These are phyloP conservation scores for Betula pendula DNA, from an alignment of 306 rosid species.

Conservation along the genomic window DNA sequence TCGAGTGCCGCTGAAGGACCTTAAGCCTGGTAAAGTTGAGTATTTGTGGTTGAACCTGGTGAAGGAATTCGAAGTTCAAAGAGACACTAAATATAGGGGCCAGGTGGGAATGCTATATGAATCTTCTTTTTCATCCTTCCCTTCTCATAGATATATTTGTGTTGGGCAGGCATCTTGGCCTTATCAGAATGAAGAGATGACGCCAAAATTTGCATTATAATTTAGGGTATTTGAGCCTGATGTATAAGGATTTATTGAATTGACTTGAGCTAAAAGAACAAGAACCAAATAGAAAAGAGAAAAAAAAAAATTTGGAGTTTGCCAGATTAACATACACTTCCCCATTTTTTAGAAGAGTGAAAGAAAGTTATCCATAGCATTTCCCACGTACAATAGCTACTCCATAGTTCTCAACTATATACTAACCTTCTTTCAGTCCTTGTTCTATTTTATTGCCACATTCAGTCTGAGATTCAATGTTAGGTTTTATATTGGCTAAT, in stretches of 20 bases:
- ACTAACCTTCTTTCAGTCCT: not conserved
- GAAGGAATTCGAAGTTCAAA: slow-evolving; percentile 77
- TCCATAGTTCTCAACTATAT: not conserved
- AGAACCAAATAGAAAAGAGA: not conserved
- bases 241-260: not conserved
- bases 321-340: not conserved
- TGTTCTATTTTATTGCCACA: too few relatives aligned
- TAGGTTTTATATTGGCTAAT: too few relatives aligned
- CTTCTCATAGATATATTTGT: slow-evolving; percentile 1
- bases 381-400: not conserved
- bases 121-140: slow-evolving; percentile 6
- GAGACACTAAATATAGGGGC: slow-evolving; percentile 82
- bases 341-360: not conserved
- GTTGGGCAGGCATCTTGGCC: not conserved
- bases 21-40: slow-evolving; percentile 85
- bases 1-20: slow-evolving; percentile 59
- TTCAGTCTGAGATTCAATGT: not conserved
- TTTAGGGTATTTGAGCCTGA: not conserved
- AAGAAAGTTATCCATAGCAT: not conserved
- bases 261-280: not conserved
- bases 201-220: not conserved
- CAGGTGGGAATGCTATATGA: slow-evolving; percentile 56
- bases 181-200: not conserved
- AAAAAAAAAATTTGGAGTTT: too few relatives aligned
- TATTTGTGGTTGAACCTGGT: slow-evolving; percentile 78